phyloP scores from a whole-genome alignment of 306 rosid genomes.

The Senna siamea region DNA sequence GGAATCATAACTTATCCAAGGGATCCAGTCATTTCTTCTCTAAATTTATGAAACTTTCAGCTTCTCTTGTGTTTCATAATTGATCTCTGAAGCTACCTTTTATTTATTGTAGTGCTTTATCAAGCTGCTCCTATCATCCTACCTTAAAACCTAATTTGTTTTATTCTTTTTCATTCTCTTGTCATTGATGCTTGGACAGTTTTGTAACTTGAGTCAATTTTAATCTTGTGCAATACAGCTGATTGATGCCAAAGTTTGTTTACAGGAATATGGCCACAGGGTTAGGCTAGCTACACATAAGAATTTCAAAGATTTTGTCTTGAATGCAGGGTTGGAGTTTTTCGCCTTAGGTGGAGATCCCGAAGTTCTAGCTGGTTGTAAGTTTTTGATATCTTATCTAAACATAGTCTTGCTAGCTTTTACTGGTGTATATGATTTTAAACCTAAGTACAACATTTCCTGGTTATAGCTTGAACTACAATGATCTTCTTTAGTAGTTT shows the following conservation, averaged over 20 bases:
- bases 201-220: constrained; percentile 13
- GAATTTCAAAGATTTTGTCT: constrained; percentile 89
- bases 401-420: constrained; percentile 13
- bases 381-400: constrained; percentile 51
- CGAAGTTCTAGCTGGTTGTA: constrained; percentile 96
- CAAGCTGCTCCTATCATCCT: background rate
- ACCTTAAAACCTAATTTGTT: background rate
- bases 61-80: constrained; percentile 17
- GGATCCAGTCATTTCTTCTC: constrained; percentile 22
- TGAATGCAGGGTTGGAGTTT: constrained; percentile 87
- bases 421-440: constrained; percentile 26
- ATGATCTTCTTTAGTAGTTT: constrained; percentile 23
- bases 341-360: constrained; percentile 97
- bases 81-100: constrained; percentile 9
- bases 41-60: background rate
- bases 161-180: constrained; percentile 19
- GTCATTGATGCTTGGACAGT: constrained; percentile 16
- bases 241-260: constrained; percentile 42
- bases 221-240: constrained; percentile 31
- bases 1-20: constrained; percentile 28
- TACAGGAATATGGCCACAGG: constrained; percentile 88
- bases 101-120: constrained; percentile 1
- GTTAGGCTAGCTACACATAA: constrained; percentile 94
- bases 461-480: background rate
- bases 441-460: background rate